phyloP scores from a whole-genome alignment of 129 eudicot species.

The Flaveria brownii region DNA sequence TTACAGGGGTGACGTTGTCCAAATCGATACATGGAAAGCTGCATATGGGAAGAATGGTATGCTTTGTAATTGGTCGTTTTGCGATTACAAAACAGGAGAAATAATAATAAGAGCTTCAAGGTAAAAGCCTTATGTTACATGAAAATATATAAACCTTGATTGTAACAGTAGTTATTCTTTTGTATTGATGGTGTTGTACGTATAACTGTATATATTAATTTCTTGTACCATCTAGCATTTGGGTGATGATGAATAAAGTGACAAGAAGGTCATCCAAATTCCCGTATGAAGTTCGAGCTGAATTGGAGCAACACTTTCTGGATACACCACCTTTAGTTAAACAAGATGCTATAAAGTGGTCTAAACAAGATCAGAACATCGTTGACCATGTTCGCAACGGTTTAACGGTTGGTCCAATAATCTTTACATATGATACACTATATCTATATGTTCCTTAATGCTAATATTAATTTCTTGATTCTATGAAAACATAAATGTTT shows the following conservation, averaged over 20 bases:
- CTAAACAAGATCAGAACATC: conserved; percentile 59
- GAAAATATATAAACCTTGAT: neutral
- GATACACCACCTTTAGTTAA: conserved; percentile 55
- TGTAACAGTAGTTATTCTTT: neutral
- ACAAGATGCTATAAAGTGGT: conserved; percentile 43
- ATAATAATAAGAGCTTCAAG: conserved; percentile 68
- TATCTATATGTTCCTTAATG: neutral
- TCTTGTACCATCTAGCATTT: conserved; percentile 39
- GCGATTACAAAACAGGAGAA: conserved; percentile 65
- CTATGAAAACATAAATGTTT: neutral
- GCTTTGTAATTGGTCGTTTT: conserved; percentile 72
- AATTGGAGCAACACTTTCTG: conserved; percentile 52
- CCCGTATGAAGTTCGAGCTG: conserved; percentile 75
- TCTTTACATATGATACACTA: neutral
- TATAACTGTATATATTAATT: neutral
- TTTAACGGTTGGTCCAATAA: conserved; percentile 43
- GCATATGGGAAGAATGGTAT: conserved; percentile 75
- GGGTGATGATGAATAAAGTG: conserved; percentile 87
- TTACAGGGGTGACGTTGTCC: conserved; percentile 86
- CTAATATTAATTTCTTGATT: neutral
- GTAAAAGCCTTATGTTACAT: neutral
- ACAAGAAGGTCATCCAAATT: conserved; percentile 71
- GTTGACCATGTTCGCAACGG: conserved; percentile 56
- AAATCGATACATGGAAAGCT: conserved; percentile 85
- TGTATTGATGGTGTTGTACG: conserved; percentile 34